These are phyloP conservation scores for Vachellia pachyceras DNA, from an alignment of 306 rosid species.

Conservation along the genomic window DNA sequence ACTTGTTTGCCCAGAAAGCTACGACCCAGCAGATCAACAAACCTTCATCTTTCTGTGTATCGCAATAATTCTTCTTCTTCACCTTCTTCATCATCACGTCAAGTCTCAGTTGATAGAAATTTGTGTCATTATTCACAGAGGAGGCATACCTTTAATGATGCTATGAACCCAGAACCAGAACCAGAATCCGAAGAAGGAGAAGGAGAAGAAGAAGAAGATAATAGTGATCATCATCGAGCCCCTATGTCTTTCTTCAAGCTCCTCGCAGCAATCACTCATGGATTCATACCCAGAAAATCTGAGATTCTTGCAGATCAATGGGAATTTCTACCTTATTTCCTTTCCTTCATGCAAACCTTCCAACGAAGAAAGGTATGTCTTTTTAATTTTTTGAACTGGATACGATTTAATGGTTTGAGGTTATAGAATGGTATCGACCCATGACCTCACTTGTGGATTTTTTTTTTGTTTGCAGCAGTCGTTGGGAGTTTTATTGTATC, in stretches of 20 bases:
- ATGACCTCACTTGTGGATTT: background rate
- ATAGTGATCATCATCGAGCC: slow-evolving; percentile 16
- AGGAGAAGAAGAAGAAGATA: slow-evolving; percentile 41
- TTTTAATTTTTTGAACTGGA: too few species aligned
- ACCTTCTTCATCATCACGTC: slow-evolving; percentile 31
- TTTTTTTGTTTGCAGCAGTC: slow-evolving; percentile 45
- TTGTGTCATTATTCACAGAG: slow-evolving; percentile 33
- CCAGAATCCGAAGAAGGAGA: slow-evolving; percentile 47
- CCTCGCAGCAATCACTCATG: slow-evolving; percentile 42
- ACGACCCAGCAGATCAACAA: slow-evolving; percentile 19
- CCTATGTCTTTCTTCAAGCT: slow-evolving; percentile 42
- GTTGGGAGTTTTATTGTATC: slow-evolving; percentile 35
- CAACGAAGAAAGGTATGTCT: slow-evolving; percentile 41
- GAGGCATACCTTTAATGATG: slow-evolving; percentile 40
- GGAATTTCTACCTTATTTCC: background rate
- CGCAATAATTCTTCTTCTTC: background rate
- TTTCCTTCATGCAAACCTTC: background rate
- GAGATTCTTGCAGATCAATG: slow-evolving; percentile 42
- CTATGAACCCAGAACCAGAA: slow-evolving; percentile 55
- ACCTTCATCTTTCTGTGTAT: slow-evolving; percentile 27
- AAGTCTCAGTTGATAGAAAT: slow-evolving; percentile 27
- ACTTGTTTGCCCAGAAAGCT: slow-evolving; percentile 25
- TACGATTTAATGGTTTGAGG: too few species aligned
- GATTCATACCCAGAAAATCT: slow-evolving; percentile 25
- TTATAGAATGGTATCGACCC: too few species aligned